phyloP scores from a whole-genome alignment of 805 yeast genomes.

The Candida tibetensis region DNA sequence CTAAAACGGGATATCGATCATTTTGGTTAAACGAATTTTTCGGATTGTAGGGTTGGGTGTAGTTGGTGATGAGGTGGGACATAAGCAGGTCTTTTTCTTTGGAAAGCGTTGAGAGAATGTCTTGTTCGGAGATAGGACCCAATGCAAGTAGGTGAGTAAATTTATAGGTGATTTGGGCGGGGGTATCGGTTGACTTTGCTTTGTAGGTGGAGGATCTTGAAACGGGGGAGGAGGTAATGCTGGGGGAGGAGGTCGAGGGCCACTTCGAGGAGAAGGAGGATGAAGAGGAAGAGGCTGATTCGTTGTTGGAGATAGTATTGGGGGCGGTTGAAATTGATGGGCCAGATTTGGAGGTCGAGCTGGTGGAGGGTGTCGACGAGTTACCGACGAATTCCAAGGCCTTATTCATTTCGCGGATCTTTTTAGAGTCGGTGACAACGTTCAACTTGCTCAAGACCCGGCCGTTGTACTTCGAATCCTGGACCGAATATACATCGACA shows the following conservation, averaged over 20 bases:
- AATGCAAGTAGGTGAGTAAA: slow-evolving; percentile 46
- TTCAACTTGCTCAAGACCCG: slow-evolving; percentile 29
- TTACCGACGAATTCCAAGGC: slow-evolving; percentile 4
- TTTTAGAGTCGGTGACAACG: slow-evolving; percentile 30
- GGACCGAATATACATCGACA: slow-evolving; percentile 29
- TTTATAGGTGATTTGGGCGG: slow-evolving; percentile 16
- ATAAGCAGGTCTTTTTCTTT: slow-evolving; percentile 20
- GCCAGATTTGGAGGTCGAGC: background rate
- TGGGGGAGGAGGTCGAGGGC: slow-evolving; percentile 1
- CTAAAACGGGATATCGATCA: slow-evolving; percentile 24
- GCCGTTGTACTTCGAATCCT: slow-evolving; percentile 24
- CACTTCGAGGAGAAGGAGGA: slow-evolving; percentile 1
- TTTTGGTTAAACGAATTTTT: slow-evolving; percentile 29
- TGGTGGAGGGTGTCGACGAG: background rate
- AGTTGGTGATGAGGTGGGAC: slow-evolving; percentile 27
- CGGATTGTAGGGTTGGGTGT: slow-evolving; percentile 25
- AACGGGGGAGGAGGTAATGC: background rate
- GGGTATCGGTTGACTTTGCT: slow-evolving; percentile 1
- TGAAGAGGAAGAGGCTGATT: background rate
- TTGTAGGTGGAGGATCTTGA: slow-evolving; percentile 6
- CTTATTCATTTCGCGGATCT: slow-evolving; percentile 20
- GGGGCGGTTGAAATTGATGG: background rate
- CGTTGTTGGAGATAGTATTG: slow-evolving; percentile 1
- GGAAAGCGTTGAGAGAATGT: slow-evolving; percentile 19
- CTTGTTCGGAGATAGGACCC: slow-evolving; percentile 41